A percentile compares a stretch with the other conserved stretches of the same genome.
Conservation (phyloP, 2,329 filamentous ascomycete species). For the Diaporthe amygdali region DNA sequence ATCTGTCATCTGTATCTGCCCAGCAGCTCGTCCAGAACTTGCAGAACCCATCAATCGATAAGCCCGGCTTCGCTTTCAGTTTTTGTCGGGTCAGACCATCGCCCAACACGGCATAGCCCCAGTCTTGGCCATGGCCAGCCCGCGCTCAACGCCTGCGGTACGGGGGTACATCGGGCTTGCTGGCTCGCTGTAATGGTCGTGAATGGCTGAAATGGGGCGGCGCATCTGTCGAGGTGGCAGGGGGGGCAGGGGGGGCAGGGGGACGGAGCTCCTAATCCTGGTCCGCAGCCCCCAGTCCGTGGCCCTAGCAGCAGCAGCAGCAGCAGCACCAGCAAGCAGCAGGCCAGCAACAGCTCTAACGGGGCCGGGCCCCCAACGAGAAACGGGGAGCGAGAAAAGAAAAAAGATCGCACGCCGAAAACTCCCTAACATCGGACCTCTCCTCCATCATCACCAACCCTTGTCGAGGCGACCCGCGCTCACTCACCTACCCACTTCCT, state of each 20-base stretch:
- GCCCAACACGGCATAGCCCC: slow-evolving; percentile 5
- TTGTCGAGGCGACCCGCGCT: slow-evolving; percentile 15
- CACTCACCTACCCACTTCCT: slow-evolving; percentile 22
- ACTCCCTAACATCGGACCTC: slow-evolving; percentile 22
- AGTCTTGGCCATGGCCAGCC: slow-evolving; percentile 3
- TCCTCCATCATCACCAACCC: slow-evolving; percentile 17
- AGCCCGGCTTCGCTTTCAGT: not conserved
- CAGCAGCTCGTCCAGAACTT: too few relatives aligned
- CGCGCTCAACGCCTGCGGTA: slow-evolving; percentile 10
- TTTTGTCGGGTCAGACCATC: slow-evolving; percentile 23
- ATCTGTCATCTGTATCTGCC: too few relatives aligned
- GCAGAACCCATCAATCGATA: slow-evolving; percentile 19
- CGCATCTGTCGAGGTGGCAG: not conserved
- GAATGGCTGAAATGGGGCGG: slow-evolving; percentile 5
- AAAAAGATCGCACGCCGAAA: slow-evolving; percentile 27
- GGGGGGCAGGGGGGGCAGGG: too few relatives aligned
- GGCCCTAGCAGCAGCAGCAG: slow-evolving; percentile 6
- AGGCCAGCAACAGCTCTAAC: too few relatives aligned
- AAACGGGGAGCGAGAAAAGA: slow-evolving; percentile 20
- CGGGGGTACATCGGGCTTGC: slow-evolving; percentile 1
- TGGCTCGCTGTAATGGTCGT: too few relatives aligned
- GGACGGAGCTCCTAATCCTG: slow-evolving; percentile 19
- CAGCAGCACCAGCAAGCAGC: too few relatives aligned
- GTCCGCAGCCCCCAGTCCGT: not conserved
- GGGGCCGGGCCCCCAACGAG: slow-evolving; percentile 23